Conservation (phyloP, 2,329 filamentous ascomycete species). For the Hypoxylon sp. region DNA sequence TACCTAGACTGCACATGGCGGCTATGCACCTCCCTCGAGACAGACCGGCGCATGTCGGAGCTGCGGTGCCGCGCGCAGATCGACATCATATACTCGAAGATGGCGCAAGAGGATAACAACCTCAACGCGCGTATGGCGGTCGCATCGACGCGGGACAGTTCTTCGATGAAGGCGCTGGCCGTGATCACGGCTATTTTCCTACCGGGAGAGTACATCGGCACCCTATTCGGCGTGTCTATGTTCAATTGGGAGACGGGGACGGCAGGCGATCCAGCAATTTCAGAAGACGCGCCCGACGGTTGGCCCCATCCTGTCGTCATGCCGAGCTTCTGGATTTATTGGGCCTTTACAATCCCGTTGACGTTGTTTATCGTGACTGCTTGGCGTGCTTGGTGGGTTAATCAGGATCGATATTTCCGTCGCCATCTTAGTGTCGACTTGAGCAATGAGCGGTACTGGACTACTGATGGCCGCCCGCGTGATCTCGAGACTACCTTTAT, state of each 20-base stretch:
- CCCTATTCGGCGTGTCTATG: slow-evolving; percentile 64
- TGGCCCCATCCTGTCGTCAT: slow-evolving; percentile 56
- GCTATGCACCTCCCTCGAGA: slow-evolving; percentile 62
- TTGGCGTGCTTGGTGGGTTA: slow-evolving; percentile 66
- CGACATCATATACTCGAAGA: slow-evolving; percentile 66
- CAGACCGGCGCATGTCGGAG: slow-evolving; percentile 63
- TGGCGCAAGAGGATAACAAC: slow-evolving; percentile 66
- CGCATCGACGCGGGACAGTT: slow-evolving; percentile 77
- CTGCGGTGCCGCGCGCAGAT: slow-evolving; percentile 63
- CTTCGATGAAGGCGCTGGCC: slow-evolving; percentile 64
- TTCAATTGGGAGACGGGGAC: slow-evolving; percentile 60
- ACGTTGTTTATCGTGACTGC: slow-evolving; percentile 60
- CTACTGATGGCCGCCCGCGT: slow-evolving; percentile 60
- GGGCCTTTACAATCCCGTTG: slow-evolving; percentile 61
- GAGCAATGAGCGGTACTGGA: slow-evolving; percentile 66
- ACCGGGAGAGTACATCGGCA: slow-evolving; percentile 63
- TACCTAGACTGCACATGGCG: slow-evolving; percentile 62
- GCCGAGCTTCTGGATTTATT: slow-evolving; percentile 63
- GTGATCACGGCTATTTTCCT: slow-evolving; percentile 66
- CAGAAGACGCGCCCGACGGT: slow-evolving; percentile 52
- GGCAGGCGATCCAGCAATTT: slow-evolving; percentile 51
- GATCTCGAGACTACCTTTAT: slow-evolving; percentile 60
- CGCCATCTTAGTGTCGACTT: slow-evolving; percentile 62
- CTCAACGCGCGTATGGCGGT: slow-evolving; percentile 74
- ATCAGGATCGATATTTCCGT: slow-evolving; percentile 63